These are phyloP conservation scores for Scheffersomyces stipitis DNA, from an alignment of 805 yeast species.

Conservation along the genomic window DNA sequence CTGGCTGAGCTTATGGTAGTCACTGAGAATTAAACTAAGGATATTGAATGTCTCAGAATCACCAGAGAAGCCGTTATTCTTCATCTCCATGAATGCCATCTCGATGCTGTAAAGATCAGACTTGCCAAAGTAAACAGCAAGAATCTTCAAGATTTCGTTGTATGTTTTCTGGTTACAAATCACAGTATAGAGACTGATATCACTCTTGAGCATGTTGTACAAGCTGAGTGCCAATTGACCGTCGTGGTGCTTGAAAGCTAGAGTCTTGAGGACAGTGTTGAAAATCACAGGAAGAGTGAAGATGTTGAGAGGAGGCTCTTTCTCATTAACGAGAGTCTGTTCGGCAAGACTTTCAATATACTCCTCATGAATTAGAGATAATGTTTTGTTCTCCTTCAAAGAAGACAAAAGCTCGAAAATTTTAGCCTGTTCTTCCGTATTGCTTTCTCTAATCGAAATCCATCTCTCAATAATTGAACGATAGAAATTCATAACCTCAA, in stretches of 20 bases:
- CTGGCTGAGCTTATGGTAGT: conserved; percentile 33
- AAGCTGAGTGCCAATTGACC: conserved; percentile 37
- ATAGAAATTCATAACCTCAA: conserved; percentile 18
- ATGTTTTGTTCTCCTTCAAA: conserved; percentile 8
- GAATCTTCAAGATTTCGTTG: conserved; percentile 35
- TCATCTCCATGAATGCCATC: conserved; percentile 36
- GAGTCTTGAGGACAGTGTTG: conserved; percentile 27
- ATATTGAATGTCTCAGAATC: conserved; percentile 35
- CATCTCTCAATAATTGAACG: conserved; percentile 12
- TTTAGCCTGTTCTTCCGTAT: neutral
- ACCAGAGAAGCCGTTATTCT: conserved; percentile 41
- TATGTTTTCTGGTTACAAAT: conserved; percentile 42
- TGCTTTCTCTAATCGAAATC: neutral
- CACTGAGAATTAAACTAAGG: conserved; percentile 32
- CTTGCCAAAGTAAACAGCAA: conserved; percentile 41
- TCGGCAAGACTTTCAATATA: conserved; percentile 15
- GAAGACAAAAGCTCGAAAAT: neutral
- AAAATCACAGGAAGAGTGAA: conserved; percentile 37
- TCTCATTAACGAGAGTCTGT: conserved; percentile 17
- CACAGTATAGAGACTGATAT: conserved; percentile 31
- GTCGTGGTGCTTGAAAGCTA: conserved; percentile 26
- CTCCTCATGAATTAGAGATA: conserved; percentile 16
- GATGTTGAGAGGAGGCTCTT: conserved; percentile 27
- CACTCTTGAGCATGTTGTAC: conserved; percentile 34
- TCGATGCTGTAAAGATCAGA: conserved; percentile 35